Conservation (phyloP, 1,284 basidiomycete species). For the Puccinia polysora region DNA sequence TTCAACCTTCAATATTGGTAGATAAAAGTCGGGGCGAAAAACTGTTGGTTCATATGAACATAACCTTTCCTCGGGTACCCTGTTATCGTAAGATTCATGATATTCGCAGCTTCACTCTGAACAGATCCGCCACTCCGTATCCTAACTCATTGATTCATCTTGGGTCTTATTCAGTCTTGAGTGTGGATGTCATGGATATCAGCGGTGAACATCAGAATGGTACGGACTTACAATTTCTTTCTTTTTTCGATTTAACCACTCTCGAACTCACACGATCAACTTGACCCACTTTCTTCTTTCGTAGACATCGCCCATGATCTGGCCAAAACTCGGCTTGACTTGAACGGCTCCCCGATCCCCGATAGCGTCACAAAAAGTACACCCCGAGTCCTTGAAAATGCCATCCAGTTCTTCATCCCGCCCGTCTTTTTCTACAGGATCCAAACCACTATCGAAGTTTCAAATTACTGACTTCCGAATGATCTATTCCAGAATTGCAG, state of each 20-base stretch:
- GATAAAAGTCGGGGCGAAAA: constrained; percentile 92
- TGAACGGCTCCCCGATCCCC: constrained; percentile 61
- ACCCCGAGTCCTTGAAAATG: background rate
- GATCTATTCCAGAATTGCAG: constrained; percentile 39
- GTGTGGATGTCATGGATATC: constrained; percentile 96
- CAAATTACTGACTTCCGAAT: too few relatives aligned
- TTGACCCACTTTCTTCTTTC: background rate
- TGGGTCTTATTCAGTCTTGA: constrained; percentile 63
- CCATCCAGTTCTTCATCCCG: background rate
- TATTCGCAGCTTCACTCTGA: background rate
- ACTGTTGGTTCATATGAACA: constrained; percentile 81
- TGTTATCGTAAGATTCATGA: constrained; percentile 71
- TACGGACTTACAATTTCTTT: constrained; percentile 31
- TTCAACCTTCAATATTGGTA: constrained; percentile 66
- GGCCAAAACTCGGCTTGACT: constrained; percentile 71
- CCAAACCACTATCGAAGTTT: too few relatives aligned
- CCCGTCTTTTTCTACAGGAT: too few relatives aligned
- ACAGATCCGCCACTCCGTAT: too few relatives aligned
- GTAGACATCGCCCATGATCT: constrained; percentile 83
- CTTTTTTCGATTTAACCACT: background rate
- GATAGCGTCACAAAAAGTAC: constrained; percentile 54
- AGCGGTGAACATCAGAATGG: constrained; percentile 82
- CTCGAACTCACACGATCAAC: background rate
- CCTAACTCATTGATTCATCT: constrained; percentile 6
- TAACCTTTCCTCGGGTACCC: constrained; percentile 93